Base-by-base conservation (phyloP, 371 early-diverging fungal genomes). In the Actinomucor elegans region DNA sequence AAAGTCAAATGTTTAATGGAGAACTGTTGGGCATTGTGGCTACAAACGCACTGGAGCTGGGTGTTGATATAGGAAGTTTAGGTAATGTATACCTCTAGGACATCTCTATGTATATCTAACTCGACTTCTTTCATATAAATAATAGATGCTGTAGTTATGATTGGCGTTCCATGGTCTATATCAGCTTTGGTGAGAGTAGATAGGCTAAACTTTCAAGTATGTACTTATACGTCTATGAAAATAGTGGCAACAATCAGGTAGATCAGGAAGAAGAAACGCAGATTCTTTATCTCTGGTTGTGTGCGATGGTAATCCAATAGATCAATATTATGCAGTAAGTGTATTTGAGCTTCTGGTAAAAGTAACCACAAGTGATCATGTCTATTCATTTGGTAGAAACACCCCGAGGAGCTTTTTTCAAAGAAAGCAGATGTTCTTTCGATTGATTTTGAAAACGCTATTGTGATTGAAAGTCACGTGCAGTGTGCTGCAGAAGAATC, bases 11-110 rank as follows among this genome's bases (percentile, higher is more conserved):
- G 61, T 85, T 84, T 53, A 32, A 49, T 12, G 84, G 85, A 8
- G 62, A 74, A 11, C 44, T 84, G 4, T 46, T 72, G 15, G 66
- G 72, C 17, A 81, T 89, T 5, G 71, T 89, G 2, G 75, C 87
- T 4, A 89, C 90, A 5, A 86, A 75, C 40, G 90, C 90, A 0
- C 63, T 89, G 26, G 90, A 89, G 51, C 55, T 89, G 14, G 90
- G 90, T 11, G 74, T 89, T 5, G 87, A 89, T 61, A 81, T 89
- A 43, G 90, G 90, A 2, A 46, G 64, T 10, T 57, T 84, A 21
- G 83, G 77, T 72, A n/a, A n/a, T n/a, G n/a, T n/a, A n/a, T n/a
- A n/a, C n/a, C n/a, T n/a, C n/a, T n/a, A n/a, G n/a, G n/a, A n/a
- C n/a, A n/a, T n/a, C n/a, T n/a, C n/a, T n/a, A n/a, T n/a, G n/a